phyloP scores from a whole-genome alignment of 768 basidiomycete species.

The Lentinula aciculospora region DNA sequence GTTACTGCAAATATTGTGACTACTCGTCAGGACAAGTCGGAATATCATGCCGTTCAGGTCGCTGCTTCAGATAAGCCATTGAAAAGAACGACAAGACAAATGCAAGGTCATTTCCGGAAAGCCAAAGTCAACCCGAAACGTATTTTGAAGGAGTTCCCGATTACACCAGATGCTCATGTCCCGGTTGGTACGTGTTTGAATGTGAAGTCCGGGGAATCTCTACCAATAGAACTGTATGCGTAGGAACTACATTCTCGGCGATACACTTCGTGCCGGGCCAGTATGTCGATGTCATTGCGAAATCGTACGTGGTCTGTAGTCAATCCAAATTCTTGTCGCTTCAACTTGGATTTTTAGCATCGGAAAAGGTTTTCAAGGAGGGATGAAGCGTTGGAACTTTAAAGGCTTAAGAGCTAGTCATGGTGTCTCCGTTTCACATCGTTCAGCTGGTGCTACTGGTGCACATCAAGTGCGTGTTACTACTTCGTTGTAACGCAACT shows the following conservation, averaged over 20 bases:
- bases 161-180: slow-evolving; percentile 85
- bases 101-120: slow-evolving; percentile 87
- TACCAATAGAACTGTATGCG: too few species aligned
- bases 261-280: slow-evolving; percentile 97
- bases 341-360: slow-evolving; percentile 44
- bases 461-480: slow-evolving; percentile 73
- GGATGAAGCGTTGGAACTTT: slow-evolving; percentile 96
- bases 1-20: slow-evolving; percentile 76
- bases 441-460: slow-evolving; percentile 89
- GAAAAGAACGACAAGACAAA: slow-evolving; percentile 71
- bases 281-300: slow-evolving; percentile 86
- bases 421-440: slow-evolving; percentile 93
- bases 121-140: slow-evolving; percentile 80
- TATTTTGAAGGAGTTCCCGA: slow-evolving; percentile 82
- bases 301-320: slow-evolving; percentile 58
- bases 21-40: slow-evolving; percentile 56
- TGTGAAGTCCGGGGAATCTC: not conserved
- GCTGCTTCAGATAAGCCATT: slow-evolving; percentile 71
- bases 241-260: slow-evolving; percentile 86
- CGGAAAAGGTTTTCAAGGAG: slow-evolving; percentile 95
- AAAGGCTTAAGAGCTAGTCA: slow-evolving; percentile 89
- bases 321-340: not conserved
- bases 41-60: slow-evolving; percentile 91
- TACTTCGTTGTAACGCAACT: not conserved
- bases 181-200: slow-evolving; percentile 64